These are phyloP conservation scores for Penicillium glabrum DNA, from an alignment of 2,329 filamentous ascomycete species.

Conservation along the genomic window DNA sequence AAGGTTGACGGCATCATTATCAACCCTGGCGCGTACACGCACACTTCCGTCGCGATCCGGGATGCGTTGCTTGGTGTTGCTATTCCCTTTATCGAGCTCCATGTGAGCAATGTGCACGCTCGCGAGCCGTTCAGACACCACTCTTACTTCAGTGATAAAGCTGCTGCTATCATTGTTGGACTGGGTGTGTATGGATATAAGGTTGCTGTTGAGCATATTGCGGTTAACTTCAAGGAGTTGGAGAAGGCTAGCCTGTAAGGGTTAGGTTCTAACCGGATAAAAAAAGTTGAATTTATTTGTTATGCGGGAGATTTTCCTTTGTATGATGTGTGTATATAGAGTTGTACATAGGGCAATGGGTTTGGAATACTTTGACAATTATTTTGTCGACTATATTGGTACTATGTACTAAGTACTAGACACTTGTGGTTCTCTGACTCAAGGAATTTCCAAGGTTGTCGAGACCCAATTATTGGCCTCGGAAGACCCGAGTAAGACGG, in stretches of 20 bases:
- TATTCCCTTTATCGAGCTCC: conserved; percentile 76
- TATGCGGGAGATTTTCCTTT: not conserved
- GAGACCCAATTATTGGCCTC: not conserved
- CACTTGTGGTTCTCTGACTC: not conserved
- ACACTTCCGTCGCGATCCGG: conserved; percentile 73
- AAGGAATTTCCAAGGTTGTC: not conserved
- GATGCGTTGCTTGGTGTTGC: conserved; percentile 69
- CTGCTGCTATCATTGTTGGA: conserved; percentile 70
- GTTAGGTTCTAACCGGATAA: not conserved
- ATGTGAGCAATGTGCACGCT: conserved; percentile 72
- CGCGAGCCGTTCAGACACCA: conserved; percentile 68
- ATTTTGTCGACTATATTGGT: not conserved
- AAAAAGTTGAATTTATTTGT: not conserved
- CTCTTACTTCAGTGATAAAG: conserved; percentile 75
- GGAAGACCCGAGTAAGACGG: not conserved
- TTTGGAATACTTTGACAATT: not conserved
- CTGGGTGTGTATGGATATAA: conserved; percentile 64
- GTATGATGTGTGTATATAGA: not conserved
- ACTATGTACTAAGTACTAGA: not conserved
- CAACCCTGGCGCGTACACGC: conserved; percentile 73
- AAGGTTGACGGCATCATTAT: conserved; percentile 64
- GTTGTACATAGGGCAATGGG: not conserved
- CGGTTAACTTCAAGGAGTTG: conserved; percentile 36
- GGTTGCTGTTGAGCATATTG: conserved; percentile 58
- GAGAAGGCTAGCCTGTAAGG: conserved; percentile 23